Conservation (phyloP, 225 moss, liverwort and hornwort species). For the Polytrichum formosum region DNA sequence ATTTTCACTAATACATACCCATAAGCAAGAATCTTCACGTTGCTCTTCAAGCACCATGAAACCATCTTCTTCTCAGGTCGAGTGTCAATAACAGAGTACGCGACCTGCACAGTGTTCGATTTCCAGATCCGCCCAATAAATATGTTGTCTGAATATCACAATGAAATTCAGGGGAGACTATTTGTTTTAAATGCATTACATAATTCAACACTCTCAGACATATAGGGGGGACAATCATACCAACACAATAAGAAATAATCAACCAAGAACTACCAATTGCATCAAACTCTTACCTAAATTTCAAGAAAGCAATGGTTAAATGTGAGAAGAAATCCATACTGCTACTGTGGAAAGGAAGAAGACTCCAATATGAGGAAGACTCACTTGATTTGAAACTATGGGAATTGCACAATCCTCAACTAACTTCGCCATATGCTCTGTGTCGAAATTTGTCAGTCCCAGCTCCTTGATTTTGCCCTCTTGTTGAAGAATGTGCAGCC, state of each 20-base stretch:
- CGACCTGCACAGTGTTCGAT: slow-evolving; percentile 28
- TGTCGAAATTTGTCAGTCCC: slow-evolving; percentile 59
- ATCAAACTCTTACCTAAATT: no score
- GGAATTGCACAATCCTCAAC: slow-evolving; percentile 44
- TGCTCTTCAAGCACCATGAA: slow-evolving; percentile 45
- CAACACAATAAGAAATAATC: no score
- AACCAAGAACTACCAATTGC: no score
- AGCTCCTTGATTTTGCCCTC: slow-evolving; percentile 60
- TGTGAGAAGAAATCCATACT: no score
- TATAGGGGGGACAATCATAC: no score
- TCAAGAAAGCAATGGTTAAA: no score
- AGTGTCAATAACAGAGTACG: slow-evolving; percentile 52
- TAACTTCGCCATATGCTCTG: slow-evolving; percentile 51
- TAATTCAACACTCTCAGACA: no score
- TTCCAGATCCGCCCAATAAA: no score
- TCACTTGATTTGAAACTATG: slow-evolving; percentile 51
- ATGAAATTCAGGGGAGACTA: no score
- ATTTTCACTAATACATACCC: slow-evolving; percentile 19
- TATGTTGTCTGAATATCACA: no score
- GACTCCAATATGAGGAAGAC: not conserved
- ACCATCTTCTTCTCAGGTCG: slow-evolving; percentile 61
- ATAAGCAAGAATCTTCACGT: slow-evolving; percentile 59
- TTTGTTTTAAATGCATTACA: no score
- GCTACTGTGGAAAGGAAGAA: not conserved
- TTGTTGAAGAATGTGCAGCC: slow-evolving; percentile 36